Evolutionary conservation across 1,284 basidiomycete species (phyloP).

Genomic region (Chalciporus sp.): DNA sequence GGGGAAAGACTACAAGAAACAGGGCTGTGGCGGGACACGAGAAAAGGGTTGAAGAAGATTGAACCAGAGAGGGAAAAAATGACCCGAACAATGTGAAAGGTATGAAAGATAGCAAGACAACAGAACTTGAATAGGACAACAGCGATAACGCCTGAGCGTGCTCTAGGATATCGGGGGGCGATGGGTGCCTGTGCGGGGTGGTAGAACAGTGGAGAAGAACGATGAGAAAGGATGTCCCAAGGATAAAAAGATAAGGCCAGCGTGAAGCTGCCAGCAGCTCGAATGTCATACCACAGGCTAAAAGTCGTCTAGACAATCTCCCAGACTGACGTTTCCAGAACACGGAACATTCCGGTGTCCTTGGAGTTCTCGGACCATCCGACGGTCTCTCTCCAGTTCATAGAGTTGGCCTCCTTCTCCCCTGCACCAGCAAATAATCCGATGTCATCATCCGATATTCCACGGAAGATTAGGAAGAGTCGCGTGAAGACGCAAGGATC

Average conservation of each 20-base stretch:
- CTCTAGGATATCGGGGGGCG: conserved; percentile 27
- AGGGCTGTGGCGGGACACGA: conserved; percentile 1
- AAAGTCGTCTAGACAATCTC: conserved; percentile 54
- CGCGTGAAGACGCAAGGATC: conserved; percentile 82
- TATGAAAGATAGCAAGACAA: conserved; percentile 13
- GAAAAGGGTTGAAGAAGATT: not conserved
- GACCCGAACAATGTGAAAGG: conserved; percentile 9
- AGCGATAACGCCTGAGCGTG: conserved; percentile 18
- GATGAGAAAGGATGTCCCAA: conserved; percentile 11
- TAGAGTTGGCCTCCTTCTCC: conserved; percentile 78
- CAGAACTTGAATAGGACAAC: conserved; percentile 16
- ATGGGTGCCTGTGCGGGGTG: conserved; percentile 8
- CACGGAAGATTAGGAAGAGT: conserved; percentile 80
- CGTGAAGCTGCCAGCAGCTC: conserved; percentile 27
- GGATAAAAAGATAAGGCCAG: conserved; percentile 5
- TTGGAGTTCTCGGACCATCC: conserved; percentile 79
- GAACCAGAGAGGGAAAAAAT: not conserved
- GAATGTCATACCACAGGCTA: not conserved
- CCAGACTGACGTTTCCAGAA: conserved; percentile 75
- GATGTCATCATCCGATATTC: conserved; percentile 77
- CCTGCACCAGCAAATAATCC: conserved; percentile 72
- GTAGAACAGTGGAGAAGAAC: conserved; percentile 4
- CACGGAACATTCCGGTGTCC: conserved; percentile 68
- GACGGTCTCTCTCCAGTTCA: conserved; percentile 77
- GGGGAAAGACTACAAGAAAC: conserved; percentile 10